Conservation (phyloP, 2,329 filamentous ascomycete species). For the Aspergillus quadricinctus region DNA sequence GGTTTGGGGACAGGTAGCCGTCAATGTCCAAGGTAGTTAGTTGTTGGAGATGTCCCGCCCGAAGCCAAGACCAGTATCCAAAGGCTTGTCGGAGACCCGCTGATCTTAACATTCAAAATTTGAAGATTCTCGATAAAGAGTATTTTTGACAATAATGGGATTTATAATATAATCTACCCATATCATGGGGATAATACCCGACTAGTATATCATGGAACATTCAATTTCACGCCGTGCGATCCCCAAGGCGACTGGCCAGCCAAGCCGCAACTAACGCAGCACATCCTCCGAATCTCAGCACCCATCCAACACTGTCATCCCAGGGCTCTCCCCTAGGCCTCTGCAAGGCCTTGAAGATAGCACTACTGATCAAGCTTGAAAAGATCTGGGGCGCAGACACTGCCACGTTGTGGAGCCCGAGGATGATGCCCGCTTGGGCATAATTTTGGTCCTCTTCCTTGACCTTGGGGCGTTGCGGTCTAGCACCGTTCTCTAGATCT, state of each 20-base stretch:
- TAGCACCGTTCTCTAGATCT: constrained; percentile 26
- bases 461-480: constrained; percentile 19
- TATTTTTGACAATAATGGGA: background rate
- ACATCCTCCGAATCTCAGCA: constrained; percentile 76
- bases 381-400: constrained; percentile 89
- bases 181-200: background rate
- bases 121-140: background rate
- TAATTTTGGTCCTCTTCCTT: constrained; percentile 47
- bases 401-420: constrained; percentile 94
- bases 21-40: background rate
- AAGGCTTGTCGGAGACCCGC: background rate
- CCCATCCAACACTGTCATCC: constrained; percentile 82
- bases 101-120: background rate
- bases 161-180: background rate
- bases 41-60: background rate
- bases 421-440: constrained; percentile 81
- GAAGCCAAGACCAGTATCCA: background rate
- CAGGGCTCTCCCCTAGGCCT: constrained; percentile 80
- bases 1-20: background rate
- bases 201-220: background rate
- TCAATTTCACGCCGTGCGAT: constrained; percentile 42
- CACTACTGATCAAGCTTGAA: constrained; percentile 76
- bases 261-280: constrained; percentile 74
- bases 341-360: constrained; percentile 80
- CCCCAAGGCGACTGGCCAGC: constrained; percentile 63